phyloP scores from a whole-genome alignment of 345 rosid genomes.

The Dimocarpus longan region DNA sequence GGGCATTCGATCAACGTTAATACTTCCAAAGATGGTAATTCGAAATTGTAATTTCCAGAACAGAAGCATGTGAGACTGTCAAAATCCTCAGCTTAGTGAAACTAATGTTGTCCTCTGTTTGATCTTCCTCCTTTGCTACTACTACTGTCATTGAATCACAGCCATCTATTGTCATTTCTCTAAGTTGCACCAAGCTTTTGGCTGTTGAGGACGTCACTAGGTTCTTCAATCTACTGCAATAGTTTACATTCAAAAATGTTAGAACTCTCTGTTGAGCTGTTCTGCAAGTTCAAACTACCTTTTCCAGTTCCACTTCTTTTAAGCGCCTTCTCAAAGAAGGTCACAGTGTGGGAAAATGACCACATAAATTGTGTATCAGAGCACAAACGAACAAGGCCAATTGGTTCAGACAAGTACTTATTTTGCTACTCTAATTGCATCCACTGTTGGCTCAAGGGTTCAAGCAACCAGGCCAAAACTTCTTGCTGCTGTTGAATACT shows the following conservation, averaged over 20 bases:
- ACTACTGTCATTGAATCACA: too few relatives aligned
- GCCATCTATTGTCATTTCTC: too few relatives aligned
- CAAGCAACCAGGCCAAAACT: slow-evolving; percentile 92
- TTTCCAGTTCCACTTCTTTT: slow-evolving; percentile 86
- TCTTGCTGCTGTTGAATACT: slow-evolving; percentile 96
- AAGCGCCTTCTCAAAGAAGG: slow-evolving; percentile 94
- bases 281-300: slow-evolving; percentile 43
- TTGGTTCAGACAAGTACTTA: slow-evolving; percentile 83
- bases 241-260: background rate
- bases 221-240: too few relatives aligned
- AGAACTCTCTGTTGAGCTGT: slow-evolving; percentile 37
- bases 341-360: slow-evolving; percentile 90
- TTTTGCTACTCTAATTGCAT: slow-evolving; percentile 81
- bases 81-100: too few relatives aligned
- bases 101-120: too few relatives aligned
- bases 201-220: too few relatives aligned
- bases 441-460: slow-evolving; percentile 97
- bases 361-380: slow-evolving; percentile 82
- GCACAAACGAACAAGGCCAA: slow-evolving; percentile 78
- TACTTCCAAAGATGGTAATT: too few relatives aligned
- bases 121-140: too few relatives aligned
- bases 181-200: too few relatives aligned
- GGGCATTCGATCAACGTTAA: too few relatives aligned
- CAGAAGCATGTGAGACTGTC: too few relatives aligned
- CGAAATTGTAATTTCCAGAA: too few relatives aligned